These are phyloP conservation scores for Sugiyamaella sp. DNA, from an alignment of 1,139 yeast genomes.

Conservation along the genomic window DNA sequence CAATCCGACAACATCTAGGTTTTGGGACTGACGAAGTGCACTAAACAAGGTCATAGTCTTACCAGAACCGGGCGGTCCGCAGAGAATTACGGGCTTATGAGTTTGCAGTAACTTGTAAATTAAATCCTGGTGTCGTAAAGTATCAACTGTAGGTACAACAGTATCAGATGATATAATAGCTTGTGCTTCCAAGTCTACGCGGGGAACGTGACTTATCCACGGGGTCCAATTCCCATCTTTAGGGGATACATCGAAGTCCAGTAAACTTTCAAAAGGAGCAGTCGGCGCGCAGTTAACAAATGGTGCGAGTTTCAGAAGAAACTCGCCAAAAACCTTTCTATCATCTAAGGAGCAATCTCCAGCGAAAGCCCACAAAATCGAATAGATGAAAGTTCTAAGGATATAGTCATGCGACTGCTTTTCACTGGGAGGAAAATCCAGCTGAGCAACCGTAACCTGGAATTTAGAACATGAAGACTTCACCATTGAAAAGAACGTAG, in stretches of 20 bases:
- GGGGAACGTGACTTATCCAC: conserved; percentile 52
- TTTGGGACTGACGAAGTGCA: conserved; percentile 61
- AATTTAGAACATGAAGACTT: conserved; percentile 33
- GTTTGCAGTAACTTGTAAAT: conserved; percentile 61
- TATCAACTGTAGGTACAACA: conserved; percentile 80
- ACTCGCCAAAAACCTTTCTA: conserved; percentile 47
- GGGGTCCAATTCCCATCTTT: conserved; percentile 54
- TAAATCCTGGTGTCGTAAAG: conserved; percentile 65
- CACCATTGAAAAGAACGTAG: conserved; percentile 44
- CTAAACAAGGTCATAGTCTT: conserved; percentile 88
- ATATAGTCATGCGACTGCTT: conserved; percentile 41
- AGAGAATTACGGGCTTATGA: conserved; percentile 66
- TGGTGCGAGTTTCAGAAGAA: conserved; percentile 38
- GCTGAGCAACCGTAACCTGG: conserved; percentile 13
- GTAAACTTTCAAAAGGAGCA: conserved; percentile 23
- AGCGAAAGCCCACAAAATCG: conserved; percentile 68
- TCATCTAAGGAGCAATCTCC: conserved; percentile 57
- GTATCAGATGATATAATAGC: conserved; percentile 64
- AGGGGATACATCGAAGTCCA: conserved; percentile 54
- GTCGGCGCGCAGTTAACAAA: conserved; percentile 30
- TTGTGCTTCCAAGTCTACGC: conserved; percentile 60
- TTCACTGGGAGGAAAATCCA: conserved; percentile 35
- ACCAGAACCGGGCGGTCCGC: conserved; percentile 99
- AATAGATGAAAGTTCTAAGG: conserved; percentile 47
- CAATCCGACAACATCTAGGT: conserved; percentile 64